Base-by-base conservation (phyloP, 148 eudicot species). In the Pouteria glomerata region DNA sequence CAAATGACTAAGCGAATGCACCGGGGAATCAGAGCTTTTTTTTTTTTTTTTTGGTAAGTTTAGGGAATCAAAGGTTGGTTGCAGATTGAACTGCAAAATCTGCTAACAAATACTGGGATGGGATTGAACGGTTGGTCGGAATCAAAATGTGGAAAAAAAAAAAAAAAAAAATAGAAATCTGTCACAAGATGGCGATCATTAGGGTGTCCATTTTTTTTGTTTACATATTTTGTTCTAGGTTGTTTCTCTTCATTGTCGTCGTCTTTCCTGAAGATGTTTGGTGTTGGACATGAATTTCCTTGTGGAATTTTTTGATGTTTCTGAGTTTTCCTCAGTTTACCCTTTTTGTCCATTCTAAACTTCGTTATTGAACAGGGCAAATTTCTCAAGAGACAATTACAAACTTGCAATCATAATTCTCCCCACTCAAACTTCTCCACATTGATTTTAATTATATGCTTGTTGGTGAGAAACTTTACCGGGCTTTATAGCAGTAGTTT, bases 1-100 rank as follows among this genome's bases (percentile, higher is more conserved):
- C 80, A 13, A 63, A 73, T 69, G 74, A 72, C 23, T 29, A 41
- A 56, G 61, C 52, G 73, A 16, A 10, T 37, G 35, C 3, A 26
- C 30, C 45, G 33, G 31, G 15, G 24, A 6, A 55, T 66, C 35
- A 37, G n/a, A 53, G 16, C 44, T 68, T 75, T 55, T 24, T 35
- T 52, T 74, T 13, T 29, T 66, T 77, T 62, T 56, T n/a, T n/a
- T n/a, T n/a, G n/a, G n/a, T n/a, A n/a, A n/a, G n/a, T n/a, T n/a
- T n/a, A n/a, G n/a, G n/a, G n/a, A n/a, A n/a, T n/a, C n/a, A n/a
- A n/a, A n/a, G n/a, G n/a, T n/a, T n/a, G n/a, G n/a, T n/a, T 50
- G 64, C 55, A n/a, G 19, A 59, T 26, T 8, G 16, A 73, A 66
- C 47, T 31, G 56, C 72, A 45, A 19, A 14, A 12, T 24, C 34